Base-by-base conservation (phyloP, 768 basidiomycete species). In the Suillus tomentosus region DNA sequence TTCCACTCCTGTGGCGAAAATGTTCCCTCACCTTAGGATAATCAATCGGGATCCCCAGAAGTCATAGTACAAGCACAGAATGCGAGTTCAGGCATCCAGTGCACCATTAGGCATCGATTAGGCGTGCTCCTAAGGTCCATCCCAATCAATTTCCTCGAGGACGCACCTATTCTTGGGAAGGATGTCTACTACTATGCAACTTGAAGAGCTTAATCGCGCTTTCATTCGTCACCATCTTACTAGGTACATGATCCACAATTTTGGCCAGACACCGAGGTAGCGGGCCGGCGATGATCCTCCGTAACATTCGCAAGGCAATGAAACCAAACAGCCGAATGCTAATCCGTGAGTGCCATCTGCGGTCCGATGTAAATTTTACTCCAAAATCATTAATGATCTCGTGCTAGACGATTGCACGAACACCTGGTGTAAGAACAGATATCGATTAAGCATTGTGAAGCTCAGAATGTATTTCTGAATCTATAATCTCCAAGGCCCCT, bases 241-340 rank as follows among this genome's bases (percentile, higher is more conserved):
- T 48, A 73, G 71, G 22, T 67, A 72, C 57, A 72, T 74, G 48
- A 68, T 74, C 27, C 79, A 78, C 55, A 71, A 80, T 6, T 31
- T 64, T 80, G 78, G 79, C 75, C 77, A 11, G 72, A 78, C 36
- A 69, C 70, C 1, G 74, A 78, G 34, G 74, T 72, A 47, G 31
- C 31, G 31, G 31, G 31, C 31, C 31, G 31, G 42, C 72, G 22
- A 65, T 48, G 3, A 78, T 80, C 56, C 61, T 79, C 42, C 69
- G 65, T 36, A 75, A 73, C 55, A 60, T 79, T 3, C 65, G 68
- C 9, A 67, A 59, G 17, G 75, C 71, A 7, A 72, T 79, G 74
- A 64, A 31, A 11, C 70, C 75, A 0, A 40, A 67, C n/a, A 76
- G 75, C 62, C 70, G 72, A 7, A 24, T 80, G 45, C 61, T 80